Percentiles rank a stretch among this genome's conserved stretches.
Evolutionary conservation across 2,329 filamentous ascomycete genomes (phyloP).

Genomic region (Didymella pomorum): DNA sequence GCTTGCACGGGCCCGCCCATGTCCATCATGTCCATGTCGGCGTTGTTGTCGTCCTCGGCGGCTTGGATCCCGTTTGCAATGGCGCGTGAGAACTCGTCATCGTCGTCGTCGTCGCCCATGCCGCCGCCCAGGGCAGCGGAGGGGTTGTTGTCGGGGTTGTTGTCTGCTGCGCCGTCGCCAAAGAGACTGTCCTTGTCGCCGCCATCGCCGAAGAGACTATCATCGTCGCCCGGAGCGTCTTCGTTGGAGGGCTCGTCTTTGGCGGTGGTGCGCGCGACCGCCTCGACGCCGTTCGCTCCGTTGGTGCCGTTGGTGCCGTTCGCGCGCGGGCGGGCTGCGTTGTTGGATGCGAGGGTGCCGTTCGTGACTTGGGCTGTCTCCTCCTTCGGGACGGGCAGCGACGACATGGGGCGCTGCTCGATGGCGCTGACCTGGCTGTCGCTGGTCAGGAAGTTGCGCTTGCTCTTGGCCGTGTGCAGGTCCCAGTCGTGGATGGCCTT

Average conservation of each 20-base stretch:
- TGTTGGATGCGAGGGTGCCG: constrained; percentile 80
- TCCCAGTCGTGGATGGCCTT: constrained; percentile 96
- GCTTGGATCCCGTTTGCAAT: constrained; percentile 66
- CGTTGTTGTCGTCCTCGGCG: constrained; percentile 55
- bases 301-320: constrained; percentile 25
- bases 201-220: constrained; percentile 88
- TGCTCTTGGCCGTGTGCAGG: constrained; percentile 81
- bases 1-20: constrained; percentile 55
- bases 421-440: constrained; percentile 88
- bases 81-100: constrained; percentile 77
- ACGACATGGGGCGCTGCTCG: constrained; percentile 81
- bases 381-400: constrained; percentile 76
- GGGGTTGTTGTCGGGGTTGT: constrained; percentile 39
- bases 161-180: constrained; percentile 69
- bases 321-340: constrained; percentile 62
- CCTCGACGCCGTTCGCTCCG: not conserved
- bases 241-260: constrained; percentile 50
- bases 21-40: constrained; percentile 57
- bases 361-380: constrained; percentile 61
- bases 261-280: not conserved
- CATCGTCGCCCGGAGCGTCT: constrained; percentile 69
- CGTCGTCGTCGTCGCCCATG: constrained; percentile 71
- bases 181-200: constrained; percentile 76
- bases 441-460: constrained; percentile 77
- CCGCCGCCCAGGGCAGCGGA: constrained; percentile 68